Percentiles rank a stretch among this genome's conserved stretches.
Evolutionary conservation across 129 eudicot species (phyloP).

Genomic region (Cynara cardunculus): DNA sequence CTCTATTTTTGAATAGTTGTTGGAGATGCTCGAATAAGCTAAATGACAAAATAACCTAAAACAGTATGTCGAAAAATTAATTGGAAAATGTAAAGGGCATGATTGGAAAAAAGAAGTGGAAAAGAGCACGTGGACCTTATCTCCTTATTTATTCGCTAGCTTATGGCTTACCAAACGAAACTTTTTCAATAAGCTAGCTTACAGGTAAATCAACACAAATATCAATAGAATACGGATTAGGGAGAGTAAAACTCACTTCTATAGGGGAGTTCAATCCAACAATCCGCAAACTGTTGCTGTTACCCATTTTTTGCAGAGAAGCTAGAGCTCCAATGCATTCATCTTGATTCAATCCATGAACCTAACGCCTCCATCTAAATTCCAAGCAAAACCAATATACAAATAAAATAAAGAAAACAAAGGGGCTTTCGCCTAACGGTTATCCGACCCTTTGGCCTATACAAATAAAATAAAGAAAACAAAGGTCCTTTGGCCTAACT

Average conservation of each 20-base stretch:
- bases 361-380: background rate
- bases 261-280: slow-evolving; percentile 24
- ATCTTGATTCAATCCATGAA: slow-evolving; percentile 10
- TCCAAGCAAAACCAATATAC: slow-evolving; percentile 1
- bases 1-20: background rate
- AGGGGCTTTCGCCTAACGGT: background rate
- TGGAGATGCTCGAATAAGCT: background rate
- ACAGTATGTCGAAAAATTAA: background rate
- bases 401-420: background rate
- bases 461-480: too few species aligned
- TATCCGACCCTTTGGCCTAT: too few species aligned
- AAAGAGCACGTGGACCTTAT: background rate
- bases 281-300: slow-evolving; percentile 24
- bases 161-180: background rate
- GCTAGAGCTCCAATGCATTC: background rate
- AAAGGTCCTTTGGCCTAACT: too few species aligned
- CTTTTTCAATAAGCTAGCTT: background rate
- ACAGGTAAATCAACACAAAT: background rate
- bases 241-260: slow-evolving; percentile 32
- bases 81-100: background rate
- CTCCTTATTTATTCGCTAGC: background rate
- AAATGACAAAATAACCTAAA: background rate
- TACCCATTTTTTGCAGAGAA: slow-evolving; percentile 19
- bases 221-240: background rate
- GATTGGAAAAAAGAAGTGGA: background rate